A percentile compares a stretch with the other conserved stretches of the same genome.
Conservation (phyloP, 768 basidiomycete genomes). For the Porphyrellus cyaneotinctus region DNA sequence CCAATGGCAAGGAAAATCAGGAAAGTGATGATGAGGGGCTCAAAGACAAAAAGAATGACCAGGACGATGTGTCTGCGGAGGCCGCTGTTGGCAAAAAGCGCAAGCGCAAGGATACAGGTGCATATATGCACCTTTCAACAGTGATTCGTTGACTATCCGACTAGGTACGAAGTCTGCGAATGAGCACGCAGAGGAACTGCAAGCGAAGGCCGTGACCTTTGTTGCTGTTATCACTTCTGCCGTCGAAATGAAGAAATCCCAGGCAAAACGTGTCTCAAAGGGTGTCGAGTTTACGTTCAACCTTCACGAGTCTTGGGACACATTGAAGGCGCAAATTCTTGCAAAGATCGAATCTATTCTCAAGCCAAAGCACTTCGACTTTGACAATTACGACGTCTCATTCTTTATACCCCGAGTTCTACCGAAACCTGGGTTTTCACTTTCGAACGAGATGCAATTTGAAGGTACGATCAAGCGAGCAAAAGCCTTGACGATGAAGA, state of each 20-base stretch:
- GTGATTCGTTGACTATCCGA: background rate
- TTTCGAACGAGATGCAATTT: no score
- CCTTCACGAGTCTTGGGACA: no score
- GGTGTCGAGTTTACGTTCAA: no score
- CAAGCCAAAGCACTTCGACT: no score
- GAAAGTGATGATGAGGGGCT: background rate
- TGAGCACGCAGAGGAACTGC: background rate
- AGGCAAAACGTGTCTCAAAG: no score
- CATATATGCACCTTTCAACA: background rate
- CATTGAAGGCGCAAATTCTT: no score
- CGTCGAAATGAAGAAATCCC: background rate
- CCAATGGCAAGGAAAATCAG: background rate
- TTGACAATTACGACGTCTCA: no score
- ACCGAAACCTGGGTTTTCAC: no score
- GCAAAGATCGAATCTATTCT: no score
- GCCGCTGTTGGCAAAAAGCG: background rate
- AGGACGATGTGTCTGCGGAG: background rate
- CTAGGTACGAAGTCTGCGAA: background rate
- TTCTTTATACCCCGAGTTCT: no score
- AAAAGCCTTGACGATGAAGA: no score
- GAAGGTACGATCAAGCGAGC: no score
- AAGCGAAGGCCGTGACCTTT: background rate
- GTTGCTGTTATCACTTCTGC: background rate
- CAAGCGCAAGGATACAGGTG: background rate
- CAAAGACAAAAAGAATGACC: background rate